A percentile compares a stretch with the other conserved stretches of the same genome.
Conservation (phyloP, 179 eudicot species). For the Beta corolliflora region DNA sequence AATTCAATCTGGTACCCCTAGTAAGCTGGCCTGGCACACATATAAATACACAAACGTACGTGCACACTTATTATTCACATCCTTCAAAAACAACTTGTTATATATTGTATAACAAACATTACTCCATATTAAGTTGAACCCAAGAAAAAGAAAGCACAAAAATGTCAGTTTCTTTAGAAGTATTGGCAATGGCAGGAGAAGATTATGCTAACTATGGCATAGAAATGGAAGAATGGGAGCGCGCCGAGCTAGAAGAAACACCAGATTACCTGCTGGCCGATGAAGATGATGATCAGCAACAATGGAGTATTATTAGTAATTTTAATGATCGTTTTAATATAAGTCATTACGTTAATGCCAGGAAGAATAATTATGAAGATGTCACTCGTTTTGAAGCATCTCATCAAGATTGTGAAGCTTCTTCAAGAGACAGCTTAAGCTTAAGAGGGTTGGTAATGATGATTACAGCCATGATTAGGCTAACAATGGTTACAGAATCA, state of each 20-base stretch:
- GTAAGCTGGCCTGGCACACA: neutral
- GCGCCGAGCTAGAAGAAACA: constrained; percentile 21
- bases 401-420: too few relatives aligned
- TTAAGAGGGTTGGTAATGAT: constrained; percentile 20
- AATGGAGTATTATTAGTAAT: neutral
- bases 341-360: neutral
- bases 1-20: constrained; percentile 5
- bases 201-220: constrained; percentile 23
- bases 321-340: neutral
- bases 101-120: too few relatives aligned
- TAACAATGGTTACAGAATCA: constrained; percentile 19
- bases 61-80: neutral
- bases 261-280: constrained; percentile 32
- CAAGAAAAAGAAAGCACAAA: neutral
- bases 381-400: neutral
- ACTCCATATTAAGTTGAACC: too few relatives aligned
- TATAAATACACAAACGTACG: neutral
- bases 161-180: constrained; percentile 35
- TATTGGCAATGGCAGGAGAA: constrained; percentile 36
- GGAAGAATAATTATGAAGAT: neutral
- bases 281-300: constrained; percentile 10
- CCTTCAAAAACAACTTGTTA: neutral
- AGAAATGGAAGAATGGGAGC: constrained; percentile 33
- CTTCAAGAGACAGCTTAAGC: neutral
- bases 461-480: constrained; percentile 22